Conservation (phyloP, 2,329 filamentous ascomycete species). For the Coleophoma cylindrospora region DNA sequence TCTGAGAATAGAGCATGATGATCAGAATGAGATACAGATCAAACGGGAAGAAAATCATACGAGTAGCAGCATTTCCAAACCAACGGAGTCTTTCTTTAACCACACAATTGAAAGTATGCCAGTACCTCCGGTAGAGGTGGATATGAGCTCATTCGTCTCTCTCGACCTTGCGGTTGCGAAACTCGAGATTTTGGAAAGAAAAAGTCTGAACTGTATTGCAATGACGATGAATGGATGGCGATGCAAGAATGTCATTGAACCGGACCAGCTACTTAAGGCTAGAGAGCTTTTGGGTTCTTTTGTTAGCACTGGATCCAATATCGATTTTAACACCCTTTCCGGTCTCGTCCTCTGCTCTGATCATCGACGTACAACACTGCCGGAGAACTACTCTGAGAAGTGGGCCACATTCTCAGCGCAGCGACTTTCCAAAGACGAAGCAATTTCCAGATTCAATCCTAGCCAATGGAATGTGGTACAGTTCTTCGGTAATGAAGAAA, state of each 20-base stretch:
- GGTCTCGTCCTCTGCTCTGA: slow-evolving; percentile 3
- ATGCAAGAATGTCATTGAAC: slow-evolving; percentile 1
- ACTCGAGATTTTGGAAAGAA: slow-evolving; percentile 4
- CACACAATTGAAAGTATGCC: background rate
- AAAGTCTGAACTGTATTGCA: slow-evolving; percentile 7
- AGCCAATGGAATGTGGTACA: slow-evolving; percentile 1
- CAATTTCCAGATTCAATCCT: slow-evolving; percentile 4
- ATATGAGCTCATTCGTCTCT: slow-evolving; percentile 3
- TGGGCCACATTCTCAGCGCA: slow-evolving; percentile 3
- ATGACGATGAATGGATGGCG: slow-evolving; percentile 5
- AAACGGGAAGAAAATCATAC: background rate
- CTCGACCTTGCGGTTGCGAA: slow-evolving; percentile 6
- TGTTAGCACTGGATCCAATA: background rate
- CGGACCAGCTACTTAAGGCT: slow-evolving; percentile 1
- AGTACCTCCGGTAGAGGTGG: background rate
- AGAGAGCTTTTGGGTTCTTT: slow-evolving; percentile 1
- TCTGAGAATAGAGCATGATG: background rate
- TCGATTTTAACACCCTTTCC: slow-evolving; percentile 1
- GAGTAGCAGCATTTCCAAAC: background rate
- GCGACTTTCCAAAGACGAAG: slow-evolving; percentile 6
- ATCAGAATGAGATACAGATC: background rate
- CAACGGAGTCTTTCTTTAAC: background rate
- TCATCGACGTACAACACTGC: slow-evolving; percentile 3
- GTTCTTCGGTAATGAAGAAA: background rate
- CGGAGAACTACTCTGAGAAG: slow-evolving; percentile 2